Percentiles rank a stretch among this genome's conserved stretches.
phyloP scores from a whole-genome alignment of 257 asterid genomes.

The Solanum bulbocastanum region DNA sequence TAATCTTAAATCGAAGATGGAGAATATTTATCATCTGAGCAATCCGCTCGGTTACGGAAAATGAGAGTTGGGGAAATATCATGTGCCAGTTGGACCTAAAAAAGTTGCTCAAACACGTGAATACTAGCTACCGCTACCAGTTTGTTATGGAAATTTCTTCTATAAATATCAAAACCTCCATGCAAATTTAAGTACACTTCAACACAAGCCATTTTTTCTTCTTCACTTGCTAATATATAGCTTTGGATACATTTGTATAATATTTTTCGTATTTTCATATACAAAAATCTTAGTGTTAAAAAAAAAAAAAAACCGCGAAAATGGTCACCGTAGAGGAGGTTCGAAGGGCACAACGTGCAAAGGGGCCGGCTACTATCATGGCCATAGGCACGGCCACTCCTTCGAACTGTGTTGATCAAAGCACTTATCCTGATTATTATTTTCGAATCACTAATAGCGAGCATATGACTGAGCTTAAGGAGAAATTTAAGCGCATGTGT shows the following conservation, averaged over 20 bases:
- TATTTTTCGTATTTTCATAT: background rate
- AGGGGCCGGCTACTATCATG: slow-evolving; percentile 66
- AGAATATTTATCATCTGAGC: background rate
- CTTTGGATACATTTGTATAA: no score
- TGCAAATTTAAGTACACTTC: background rate
- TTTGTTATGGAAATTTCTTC: background rate
- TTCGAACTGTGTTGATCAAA: slow-evolving; percentile 52
- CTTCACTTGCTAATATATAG: background rate
- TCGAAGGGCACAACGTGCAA: slow-evolving; percentile 54
- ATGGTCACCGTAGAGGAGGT: slow-evolving; percentile 67
- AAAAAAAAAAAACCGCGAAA: background rate
- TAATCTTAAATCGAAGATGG: background rate
- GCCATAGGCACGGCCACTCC: slow-evolving; percentile 76
- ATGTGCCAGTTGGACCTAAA: background rate
- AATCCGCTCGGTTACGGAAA: background rate
- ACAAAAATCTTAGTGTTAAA: background rate
- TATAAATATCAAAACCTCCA: background rate
- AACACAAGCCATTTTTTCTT: background rate
- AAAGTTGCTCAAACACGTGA: slow-evolving; percentile 1
- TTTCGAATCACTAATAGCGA: slow-evolving; percentile 63
- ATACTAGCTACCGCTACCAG: slow-evolving; percentile 4
- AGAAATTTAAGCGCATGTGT: slow-evolving; percentile 76
- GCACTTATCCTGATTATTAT: slow-evolving; percentile 54
- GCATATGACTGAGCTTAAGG: slow-evolving; percentile 52
- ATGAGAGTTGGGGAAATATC: background rate